phyloP scores from a whole-genome alignment of 1,139 yeast genomes.

The Kodamaea suecica region DNA sequence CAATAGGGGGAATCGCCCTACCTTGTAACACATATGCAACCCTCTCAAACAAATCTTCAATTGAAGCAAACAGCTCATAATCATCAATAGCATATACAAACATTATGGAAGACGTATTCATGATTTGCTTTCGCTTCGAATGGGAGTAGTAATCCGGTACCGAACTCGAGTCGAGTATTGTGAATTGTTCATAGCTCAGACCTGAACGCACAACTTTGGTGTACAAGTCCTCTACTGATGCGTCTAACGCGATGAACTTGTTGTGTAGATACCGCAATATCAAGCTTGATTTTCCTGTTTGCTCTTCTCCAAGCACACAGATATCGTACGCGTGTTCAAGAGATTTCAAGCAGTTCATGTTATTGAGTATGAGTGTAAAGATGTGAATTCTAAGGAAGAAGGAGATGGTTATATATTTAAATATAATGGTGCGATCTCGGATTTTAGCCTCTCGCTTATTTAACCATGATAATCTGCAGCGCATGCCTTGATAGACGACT shows the following conservation, averaged over 20 bases:
- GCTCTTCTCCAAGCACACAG: constrained; percentile 31
- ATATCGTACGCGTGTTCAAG: constrained; percentile 30
- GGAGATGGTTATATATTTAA: no score
- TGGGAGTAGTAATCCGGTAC: constrained; percentile 27
- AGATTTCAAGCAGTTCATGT: constrained; percentile 18
- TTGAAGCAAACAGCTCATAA: constrained; percentile 25
- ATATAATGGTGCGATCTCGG: no score
- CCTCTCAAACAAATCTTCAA: constrained; percentile 28
- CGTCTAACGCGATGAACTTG: constrained; percentile 22
- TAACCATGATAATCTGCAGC: no score
- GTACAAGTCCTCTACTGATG: constrained; percentile 30
- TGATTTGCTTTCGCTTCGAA: constrained; percentile 26
- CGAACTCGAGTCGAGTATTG: constrained; percentile 28
- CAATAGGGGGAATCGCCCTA: constrained; percentile 24
- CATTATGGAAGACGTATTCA: constrained; percentile 30
- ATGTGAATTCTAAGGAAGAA: no score
- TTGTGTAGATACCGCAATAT: constrained; percentile 25
- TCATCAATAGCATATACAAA: constrained; percentile 32
- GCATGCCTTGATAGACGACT: no score
- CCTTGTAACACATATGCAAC: constrained; percentile 15
- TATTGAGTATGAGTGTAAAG: no score
- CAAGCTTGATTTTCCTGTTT: constrained; percentile 32
- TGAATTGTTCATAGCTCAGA: constrained; percentile 21
- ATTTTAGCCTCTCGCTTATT: no score
- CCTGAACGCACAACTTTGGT: constrained; percentile 22